These are phyloP conservation scores for Neurospora sp. DNA, from an alignment of 495 filamentous ascomycete genomes.

Conservation along the genomic window DNA sequence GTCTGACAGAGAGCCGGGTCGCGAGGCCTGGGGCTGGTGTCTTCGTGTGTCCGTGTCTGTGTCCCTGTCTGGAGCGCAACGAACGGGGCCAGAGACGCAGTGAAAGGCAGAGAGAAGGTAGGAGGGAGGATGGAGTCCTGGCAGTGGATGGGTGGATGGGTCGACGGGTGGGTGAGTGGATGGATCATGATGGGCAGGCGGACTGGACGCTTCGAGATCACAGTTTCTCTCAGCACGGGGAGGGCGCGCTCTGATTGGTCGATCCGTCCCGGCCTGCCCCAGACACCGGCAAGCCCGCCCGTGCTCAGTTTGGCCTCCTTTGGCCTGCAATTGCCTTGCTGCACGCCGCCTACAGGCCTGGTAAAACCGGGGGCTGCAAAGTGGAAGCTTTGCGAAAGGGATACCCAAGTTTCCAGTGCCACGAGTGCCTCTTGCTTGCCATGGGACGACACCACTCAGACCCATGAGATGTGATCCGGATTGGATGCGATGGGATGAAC, in stretches of 20 bases:
- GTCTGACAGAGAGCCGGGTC: not conserved
- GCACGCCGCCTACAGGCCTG: conserved; percentile 6
- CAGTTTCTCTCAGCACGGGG: conserved; percentile 14
- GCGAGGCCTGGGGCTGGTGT: not conserved
- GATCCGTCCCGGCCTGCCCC: not conserved
- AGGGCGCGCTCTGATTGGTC: conserved; percentile 17
- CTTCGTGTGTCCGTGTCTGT: not conserved
- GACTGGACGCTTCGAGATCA: conserved; percentile 17
- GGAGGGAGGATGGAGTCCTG: conserved; percentile 11
- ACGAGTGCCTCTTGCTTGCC: not conserved
- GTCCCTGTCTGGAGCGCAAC: not conserved
- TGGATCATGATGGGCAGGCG: not conserved
- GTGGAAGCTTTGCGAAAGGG: not conserved
- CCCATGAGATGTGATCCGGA: not conserved
- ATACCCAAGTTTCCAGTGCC: not conserved
- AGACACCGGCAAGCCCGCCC: conserved; percentile 12
- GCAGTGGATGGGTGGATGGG: not conserved
- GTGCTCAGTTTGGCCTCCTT: conserved; percentile 10
- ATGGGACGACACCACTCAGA: not conserved
- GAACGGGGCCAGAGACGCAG: not conserved
- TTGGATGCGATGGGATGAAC: not conserved
- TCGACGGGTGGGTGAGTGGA: not conserved
- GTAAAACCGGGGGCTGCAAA: not conserved
- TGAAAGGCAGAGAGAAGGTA: conserved; percentile 17
- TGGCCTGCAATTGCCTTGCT: conserved; percentile 1